Conservation (phyloP, 371 early-diverging fungal species). For the Batkoa obscura region DNA sequence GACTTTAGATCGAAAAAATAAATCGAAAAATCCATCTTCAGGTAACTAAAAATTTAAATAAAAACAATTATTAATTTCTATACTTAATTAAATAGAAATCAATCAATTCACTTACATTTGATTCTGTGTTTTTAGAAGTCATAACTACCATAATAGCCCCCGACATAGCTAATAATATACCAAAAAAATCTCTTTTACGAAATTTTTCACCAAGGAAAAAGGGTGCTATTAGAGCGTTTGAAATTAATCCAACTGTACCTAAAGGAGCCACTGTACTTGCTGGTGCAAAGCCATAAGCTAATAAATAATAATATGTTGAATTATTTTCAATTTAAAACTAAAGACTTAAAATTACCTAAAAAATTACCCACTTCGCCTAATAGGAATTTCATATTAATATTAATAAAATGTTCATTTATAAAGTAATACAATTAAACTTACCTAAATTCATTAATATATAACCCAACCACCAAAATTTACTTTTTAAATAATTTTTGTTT, state of each 20-base stretch:
- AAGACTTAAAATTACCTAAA: conserved; percentile 13
- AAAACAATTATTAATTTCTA: too few species aligned
- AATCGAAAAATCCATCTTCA: conserved; percentile 27
- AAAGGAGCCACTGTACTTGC: conserved; percentile 65
- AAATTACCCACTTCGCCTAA: conserved; percentile 24
- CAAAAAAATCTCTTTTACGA: conserved; percentile 38
- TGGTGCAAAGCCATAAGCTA: conserved; percentile 62
- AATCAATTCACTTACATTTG: conserved; percentile 18
- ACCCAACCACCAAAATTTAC: conserved; percentile 53
- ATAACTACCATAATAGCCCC: conserved; percentile 49
- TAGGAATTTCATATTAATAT: background rate
- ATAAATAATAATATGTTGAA: background rate
- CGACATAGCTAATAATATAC: conserved; percentile 39
- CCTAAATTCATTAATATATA: conserved; percentile 55
- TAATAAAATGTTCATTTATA: background rate
- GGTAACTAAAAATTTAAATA: conserved; percentile 20
- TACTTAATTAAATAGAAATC: background rate
- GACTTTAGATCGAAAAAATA: conserved; percentile 33
- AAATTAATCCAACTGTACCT: conserved; percentile 48
- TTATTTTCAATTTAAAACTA: background rate
- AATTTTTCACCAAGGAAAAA: conserved; percentile 44
- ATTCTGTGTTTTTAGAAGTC: conserved; percentile 35
- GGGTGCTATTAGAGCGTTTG: conserved; percentile 55
- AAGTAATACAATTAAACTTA: conserved; percentile 20
- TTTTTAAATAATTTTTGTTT: conserved; percentile 26